A percentile compares a stretch with the other conserved stretches of the same genome.
phyloP scores from a whole-genome alignment of 345 rosid species.

The Camelina sativa region DNA sequence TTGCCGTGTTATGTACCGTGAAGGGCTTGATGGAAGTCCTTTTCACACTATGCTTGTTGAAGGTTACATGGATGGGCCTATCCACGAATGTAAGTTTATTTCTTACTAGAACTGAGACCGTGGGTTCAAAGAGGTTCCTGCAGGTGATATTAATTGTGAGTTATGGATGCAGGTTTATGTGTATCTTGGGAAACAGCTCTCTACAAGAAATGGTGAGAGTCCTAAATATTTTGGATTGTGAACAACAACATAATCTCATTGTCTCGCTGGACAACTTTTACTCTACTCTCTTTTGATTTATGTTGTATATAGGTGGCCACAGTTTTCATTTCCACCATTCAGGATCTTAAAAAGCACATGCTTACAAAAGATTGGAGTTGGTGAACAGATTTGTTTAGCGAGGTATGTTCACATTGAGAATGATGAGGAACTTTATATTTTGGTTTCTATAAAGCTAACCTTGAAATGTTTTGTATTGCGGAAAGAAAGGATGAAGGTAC shows the following conservation, averaged over 20 bases:
- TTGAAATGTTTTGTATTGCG: conserved; percentile 38
- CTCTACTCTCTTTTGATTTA: neutral
- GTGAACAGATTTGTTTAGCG: conserved; percentile 75
- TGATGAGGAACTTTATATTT: neutral
- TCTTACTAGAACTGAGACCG: neutral
- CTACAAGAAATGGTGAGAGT: conserved; percentile 40
- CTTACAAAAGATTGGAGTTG: conserved; percentile 61
- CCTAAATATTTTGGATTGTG: neutral
- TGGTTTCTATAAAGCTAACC: conserved; percentile 41
- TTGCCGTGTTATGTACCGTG: conserved; percentile 90
- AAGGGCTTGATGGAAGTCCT: conserved; percentile 85
- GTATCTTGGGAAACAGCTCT: conserved; percentile 45
- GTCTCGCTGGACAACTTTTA: neutral
- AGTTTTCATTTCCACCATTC: conserved; percentile 69
- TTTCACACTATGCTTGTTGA: conserved; percentile 88
- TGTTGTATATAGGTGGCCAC: conserved; percentile 81
- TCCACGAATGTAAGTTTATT: conserved; percentile 72
- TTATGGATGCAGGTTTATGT: conserved; percentile 38
- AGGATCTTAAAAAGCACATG: conserved; percentile 56
- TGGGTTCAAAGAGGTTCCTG: neutral
- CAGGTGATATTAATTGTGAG: neutral
- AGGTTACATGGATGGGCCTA: conserved; percentile 89
- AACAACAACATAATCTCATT: neutral
- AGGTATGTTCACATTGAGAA: conserved; percentile 52
- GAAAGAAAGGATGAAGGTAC: conserved; percentile 96